Evolutionary conservation across 306 rosid genomes (phyloP).

Genomic region (Glycyrrhiza uralensis): DNA sequence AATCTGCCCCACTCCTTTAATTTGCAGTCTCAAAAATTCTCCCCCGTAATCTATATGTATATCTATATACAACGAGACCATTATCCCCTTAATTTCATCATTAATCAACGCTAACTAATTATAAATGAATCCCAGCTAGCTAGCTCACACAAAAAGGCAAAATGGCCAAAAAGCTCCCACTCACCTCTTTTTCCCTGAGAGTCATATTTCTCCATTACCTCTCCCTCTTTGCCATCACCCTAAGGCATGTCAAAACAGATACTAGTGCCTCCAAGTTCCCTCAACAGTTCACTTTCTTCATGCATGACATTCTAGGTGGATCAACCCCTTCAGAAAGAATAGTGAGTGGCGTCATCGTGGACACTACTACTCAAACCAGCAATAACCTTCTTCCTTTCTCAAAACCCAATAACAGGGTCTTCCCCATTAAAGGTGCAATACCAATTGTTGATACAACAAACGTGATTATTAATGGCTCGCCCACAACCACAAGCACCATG

Average conservation of each 20-base stretch:
- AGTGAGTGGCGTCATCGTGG: slow-evolving; percentile 24
- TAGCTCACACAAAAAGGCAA: background rate
- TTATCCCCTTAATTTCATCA: no score
- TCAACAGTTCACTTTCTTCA: slow-evolving; percentile 30
- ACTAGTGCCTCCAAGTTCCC: no score
- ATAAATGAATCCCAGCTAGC: no score
- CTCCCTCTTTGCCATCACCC: slow-evolving; percentile 9
- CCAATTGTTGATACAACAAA: slow-evolving; percentile 26
- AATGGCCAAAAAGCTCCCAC: slow-evolving; percentile 15
- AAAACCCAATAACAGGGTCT: slow-evolving; percentile 37
- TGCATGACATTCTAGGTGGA: slow-evolving; percentile 45
- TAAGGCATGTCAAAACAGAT: background rate
- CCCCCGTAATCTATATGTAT: no score
- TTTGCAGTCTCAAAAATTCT: no score
- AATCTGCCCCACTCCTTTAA: no score
- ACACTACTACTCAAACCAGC: slow-evolving; percentile 24
- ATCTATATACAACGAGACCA: no score
- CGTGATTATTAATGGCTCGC: background rate
- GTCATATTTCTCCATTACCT: background rate
- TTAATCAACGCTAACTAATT: no score
- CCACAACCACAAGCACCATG: background rate
- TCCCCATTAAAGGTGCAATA: slow-evolving; percentile 27
- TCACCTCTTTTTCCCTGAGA: background rate
- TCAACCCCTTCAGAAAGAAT: slow-evolving; percentile 44
- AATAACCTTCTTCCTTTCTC: slow-evolving; percentile 47